Evolutionary conservation across 2,329 filamentous ascomycete species (phyloP).

Genomic region (Stachybotrys chartarum): DNA sequence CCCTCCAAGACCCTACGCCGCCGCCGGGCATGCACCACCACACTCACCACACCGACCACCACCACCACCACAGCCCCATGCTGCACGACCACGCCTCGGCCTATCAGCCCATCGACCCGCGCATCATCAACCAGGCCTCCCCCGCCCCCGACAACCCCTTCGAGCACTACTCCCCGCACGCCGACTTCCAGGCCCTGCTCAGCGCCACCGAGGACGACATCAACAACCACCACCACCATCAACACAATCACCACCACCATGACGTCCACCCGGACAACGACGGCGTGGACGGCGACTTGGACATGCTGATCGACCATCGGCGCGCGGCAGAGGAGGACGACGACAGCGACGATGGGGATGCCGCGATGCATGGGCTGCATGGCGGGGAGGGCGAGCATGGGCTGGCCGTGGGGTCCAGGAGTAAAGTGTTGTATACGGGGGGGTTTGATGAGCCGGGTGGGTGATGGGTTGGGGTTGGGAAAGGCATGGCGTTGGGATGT

Average conservation of each 20-base stretch:
- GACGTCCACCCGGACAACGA: slow-evolving; percentile 27
- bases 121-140: slow-evolving; percentile 42
- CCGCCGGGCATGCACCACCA: slow-evolving; percentile 5
- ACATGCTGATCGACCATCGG: slow-evolving; percentile 43
- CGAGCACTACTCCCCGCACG: slow-evolving; percentile 32
- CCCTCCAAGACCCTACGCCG: slow-evolving; percentile 16
- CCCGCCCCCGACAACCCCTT: slow-evolving; percentile 27
- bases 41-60: slow-evolving; percentile 12
- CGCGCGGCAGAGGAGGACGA: slow-evolving; percentile 33
- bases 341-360: slow-evolving; percentile 7
- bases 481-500: neutral
- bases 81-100: slow-evolving; percentile 26
- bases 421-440: slow-evolving; percentile 19
- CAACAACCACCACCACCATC: slow-evolving; percentile 9
- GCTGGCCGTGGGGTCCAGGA: slow-evolving; percentile 13
- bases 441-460: slow-evolving; percentile 15
- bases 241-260: neutral
- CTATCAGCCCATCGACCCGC: slow-evolving; percentile 53
- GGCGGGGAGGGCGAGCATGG: slow-evolving; percentile 4
- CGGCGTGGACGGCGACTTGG: slow-evolving; percentile 40
- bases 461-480: neutral
- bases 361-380: slow-evolving; percentile 11
- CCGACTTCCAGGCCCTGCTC: slow-evolving; percentile 48
- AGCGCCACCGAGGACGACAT: slow-evolving; percentile 36
- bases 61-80: slow-evolving; percentile 25